phyloP scores from a whole-genome alignment of 257 asterid species.

The Osmanthus fragrans region DNA sequence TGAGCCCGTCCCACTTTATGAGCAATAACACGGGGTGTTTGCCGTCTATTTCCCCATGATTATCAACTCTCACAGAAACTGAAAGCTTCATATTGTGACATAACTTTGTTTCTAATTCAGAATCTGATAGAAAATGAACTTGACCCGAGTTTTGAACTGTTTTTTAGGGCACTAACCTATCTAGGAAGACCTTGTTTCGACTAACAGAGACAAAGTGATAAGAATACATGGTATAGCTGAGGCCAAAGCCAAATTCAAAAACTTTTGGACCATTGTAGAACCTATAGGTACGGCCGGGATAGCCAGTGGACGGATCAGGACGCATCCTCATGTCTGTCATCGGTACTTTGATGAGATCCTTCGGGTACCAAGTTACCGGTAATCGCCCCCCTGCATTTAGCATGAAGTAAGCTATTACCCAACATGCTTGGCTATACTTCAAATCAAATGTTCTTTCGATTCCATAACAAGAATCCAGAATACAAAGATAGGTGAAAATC shows the following conservation, averaged over 20 bases:
- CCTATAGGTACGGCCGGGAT: conserved; percentile 75
- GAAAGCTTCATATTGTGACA: conserved; percentile 37
- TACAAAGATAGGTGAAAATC: no score
- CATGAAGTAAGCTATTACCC: not conserved
- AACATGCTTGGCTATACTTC: not conserved
- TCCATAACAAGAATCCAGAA: no score
- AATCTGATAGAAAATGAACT: conserved; percentile 25
- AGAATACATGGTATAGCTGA: conserved; percentile 58
- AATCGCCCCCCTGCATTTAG: conserved; percentile 56
- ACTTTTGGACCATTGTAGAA: conserved; percentile 68
- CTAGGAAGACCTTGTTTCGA: conserved; percentile 29
- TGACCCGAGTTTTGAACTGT: conserved; percentile 4
- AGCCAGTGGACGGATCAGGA: conserved; percentile 51
- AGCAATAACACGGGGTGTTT: conserved; percentile 56
- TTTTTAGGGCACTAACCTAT: not conserved
- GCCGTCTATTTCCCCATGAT: conserved; percentile 46
- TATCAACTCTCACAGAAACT: conserved; percentile 40
- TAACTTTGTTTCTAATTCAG: conserved; percentile 30
- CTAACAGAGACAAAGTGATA: conserved; percentile 42
- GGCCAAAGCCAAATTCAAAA: conserved; percentile 65
- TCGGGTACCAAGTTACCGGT: conserved; percentile 79
- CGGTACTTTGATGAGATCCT: conserved; percentile 46
- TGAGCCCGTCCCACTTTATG: conserved; percentile 20
- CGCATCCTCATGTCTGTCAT: conserved; percentile 87
- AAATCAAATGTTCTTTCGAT: not conserved